These are phyloP conservation scores for Selaginella tamariscina DNA, from an alignment of 75 land plant species.

Conservation along the genomic window DNA sequence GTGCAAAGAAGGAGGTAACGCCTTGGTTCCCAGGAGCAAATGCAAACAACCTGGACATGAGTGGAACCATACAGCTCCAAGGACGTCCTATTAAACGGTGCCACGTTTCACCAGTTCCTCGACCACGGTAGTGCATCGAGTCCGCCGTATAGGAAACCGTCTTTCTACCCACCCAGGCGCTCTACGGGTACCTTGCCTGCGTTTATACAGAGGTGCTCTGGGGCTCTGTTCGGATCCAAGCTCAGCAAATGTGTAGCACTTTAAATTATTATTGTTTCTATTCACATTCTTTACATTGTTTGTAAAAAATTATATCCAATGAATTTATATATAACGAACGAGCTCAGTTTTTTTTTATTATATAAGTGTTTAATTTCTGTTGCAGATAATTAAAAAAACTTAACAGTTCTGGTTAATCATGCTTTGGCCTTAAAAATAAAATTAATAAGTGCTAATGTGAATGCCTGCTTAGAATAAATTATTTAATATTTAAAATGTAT, in stretches of 20 bases:
- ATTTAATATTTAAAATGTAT: too few relatives aligned
- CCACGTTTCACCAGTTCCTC: background rate
- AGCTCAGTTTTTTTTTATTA: too few relatives aligned
- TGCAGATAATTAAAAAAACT: too few relatives aligned
- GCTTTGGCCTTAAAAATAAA: too few relatives aligned
- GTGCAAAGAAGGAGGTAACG: background rate
- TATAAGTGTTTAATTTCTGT: too few relatives aligned
- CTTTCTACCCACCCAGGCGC: background rate
- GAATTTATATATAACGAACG: too few relatives aligned
- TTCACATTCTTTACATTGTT: too few relatives aligned
- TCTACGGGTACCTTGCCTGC: background rate
- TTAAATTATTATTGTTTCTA: too few relatives aligned
- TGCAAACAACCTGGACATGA: background rate
- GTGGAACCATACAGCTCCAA: background rate
- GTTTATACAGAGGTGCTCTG: background rate
- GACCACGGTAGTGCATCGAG: background rate
- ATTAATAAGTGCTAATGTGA: too few relatives aligned
- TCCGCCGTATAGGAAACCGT: background rate
- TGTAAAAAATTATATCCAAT: too few relatives aligned
- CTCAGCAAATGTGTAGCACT: background rate
- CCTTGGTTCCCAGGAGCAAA: background rate
- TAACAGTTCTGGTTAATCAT: too few relatives aligned
- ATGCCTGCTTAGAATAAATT: too few relatives aligned
- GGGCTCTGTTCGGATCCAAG: background rate
- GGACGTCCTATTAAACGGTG: background rate